Conservation (phyloP, 768 basidiomycete species). For the Pisolithus microcarpus region DNA sequence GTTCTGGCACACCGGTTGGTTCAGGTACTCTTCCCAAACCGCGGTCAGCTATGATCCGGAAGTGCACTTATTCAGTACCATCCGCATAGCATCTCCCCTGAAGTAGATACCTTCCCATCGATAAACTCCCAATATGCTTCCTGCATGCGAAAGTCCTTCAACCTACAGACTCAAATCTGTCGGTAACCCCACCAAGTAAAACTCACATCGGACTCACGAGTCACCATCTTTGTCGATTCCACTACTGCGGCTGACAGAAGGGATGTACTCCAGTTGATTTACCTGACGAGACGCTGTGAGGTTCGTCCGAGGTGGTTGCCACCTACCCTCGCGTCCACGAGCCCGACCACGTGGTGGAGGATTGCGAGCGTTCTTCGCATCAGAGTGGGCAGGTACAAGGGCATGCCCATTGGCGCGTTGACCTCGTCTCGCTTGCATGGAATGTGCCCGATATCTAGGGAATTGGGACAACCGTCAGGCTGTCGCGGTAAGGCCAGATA, state of each 20-base stretch:
- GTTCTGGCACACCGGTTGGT: slow-evolving; percentile 4
- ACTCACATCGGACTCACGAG: slow-evolving; percentile 43
- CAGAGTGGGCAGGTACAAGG: too few relatives aligned
- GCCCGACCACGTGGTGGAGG: too few relatives aligned
- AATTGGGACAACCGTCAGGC: too few relatives aligned
- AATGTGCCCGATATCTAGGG: too few relatives aligned
- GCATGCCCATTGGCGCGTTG: background rate
- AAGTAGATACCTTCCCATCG: slow-evolving; percentile 48
- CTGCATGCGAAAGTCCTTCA: slow-evolving; percentile 54
- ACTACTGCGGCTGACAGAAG: slow-evolving; percentile 71
- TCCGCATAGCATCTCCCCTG: background rate
- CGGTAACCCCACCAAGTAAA: slow-evolving; percentile 18
- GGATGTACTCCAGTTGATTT: slow-evolving; percentile 52
- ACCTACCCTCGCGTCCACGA: background rate
- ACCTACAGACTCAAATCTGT: slow-evolving; percentile 36
- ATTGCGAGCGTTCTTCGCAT: too few relatives aligned
- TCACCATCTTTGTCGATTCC: slow-evolving; percentile 70
- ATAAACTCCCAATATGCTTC: slow-evolving; percentile 64
- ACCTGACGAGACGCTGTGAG: slow-evolving; percentile 22
- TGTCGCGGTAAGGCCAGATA: too few relatives aligned
- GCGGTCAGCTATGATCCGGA: slow-evolving; percentile 37
- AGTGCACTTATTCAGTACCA: background rate
- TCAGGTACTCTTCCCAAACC: slow-evolving; percentile 37
- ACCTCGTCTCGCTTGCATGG: background rate
- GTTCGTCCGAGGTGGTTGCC: background rate